A percentile compares a stretch with the other conserved stretches of the same genome.
Conservation (phyloP, 2,329 filamentous ascomycete genomes). For the Nectriaceae sp. region DNA sequence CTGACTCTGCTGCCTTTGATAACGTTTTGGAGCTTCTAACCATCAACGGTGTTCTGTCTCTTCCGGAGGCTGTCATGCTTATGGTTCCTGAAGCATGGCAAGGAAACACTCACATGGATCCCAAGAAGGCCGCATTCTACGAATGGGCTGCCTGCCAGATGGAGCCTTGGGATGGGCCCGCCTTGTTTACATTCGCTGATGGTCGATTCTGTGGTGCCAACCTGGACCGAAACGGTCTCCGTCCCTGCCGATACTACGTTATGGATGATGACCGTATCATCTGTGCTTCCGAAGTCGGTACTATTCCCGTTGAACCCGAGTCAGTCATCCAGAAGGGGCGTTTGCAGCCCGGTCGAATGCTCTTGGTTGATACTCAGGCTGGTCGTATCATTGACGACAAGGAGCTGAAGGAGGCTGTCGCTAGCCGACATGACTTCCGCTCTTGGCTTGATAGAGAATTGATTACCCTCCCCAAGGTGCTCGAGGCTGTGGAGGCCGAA, state of each 20-base stretch:
- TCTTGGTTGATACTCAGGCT: conserved; percentile 85
- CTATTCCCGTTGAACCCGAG: conserved; percentile 89
- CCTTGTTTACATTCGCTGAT: conserved; percentile 95
- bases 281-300: conserved; percentile 94
- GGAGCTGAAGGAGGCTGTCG: conserved; percentile 86
- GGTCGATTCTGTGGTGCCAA: conserved; percentile 97
- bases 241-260: conserved; percentile 95
- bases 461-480: conserved; percentile 75
- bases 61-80: conserved; percentile 96
- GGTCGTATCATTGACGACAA: conserved; percentile 93
- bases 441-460: conserved; percentile 86
- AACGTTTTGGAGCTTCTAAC: conserved; percentile 92
- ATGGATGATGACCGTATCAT: conserved; percentile 97
- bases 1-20: conserved; percentile 95
- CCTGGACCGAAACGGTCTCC: conserved; percentile 90
- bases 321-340: conserved; percentile 89
- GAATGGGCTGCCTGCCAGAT: conserved; percentile 99
- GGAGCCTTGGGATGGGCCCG: conserved; percentile 98
- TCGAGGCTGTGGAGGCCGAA: conserved; percentile 61
- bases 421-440: conserved; percentile 85
- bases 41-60: conserved; percentile 92
- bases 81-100: conserved; percentile 99
- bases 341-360: conserved; percentile 92
- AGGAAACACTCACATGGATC: conserved; percentile 88
- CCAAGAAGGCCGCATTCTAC: conserved; percentile 95